Base-by-base conservation (phyloP, 1,139 yeast genomes). In the Entelexis sorbosivorans region DNA sequence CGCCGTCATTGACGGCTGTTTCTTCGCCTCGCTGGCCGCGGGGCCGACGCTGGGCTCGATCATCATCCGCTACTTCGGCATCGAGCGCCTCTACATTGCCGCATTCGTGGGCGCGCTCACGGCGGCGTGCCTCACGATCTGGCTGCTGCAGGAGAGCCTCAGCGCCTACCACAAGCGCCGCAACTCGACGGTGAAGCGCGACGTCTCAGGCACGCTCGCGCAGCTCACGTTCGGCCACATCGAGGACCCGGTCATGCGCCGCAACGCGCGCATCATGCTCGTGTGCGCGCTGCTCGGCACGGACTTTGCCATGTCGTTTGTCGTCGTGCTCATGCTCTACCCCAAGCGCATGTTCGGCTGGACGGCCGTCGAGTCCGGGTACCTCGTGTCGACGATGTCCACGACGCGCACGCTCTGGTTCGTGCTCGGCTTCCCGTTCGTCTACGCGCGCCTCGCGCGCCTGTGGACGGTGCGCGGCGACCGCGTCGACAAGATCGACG, bases 351-450 rank as follows among this genome's bases (percentile, higher is more conserved):
- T 22, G 39, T 59, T 58, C 45, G 56, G 54, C 24, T 59, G 62
- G 62, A 48, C 60, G 4, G 61, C 61, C n/a, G 52, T 59, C 10
- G 56, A 59, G 50, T 35, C 54, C 2, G 62, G 62, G 6, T 59
- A 59, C 47, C 45, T 58, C 14, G 48, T 58, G 6, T 57, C 61
- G 1, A 26, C 52, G 1, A 54, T 56, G 53, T 51, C 56, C 7
- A n/a, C 52, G 10, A 52, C 58, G 20, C 54, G 62, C 16, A 54
- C 60, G 7, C 14, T 57, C 16, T 57, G 59, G 51, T 57, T 55
- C 44, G 35, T 57, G n/a, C 20, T 48, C 13, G 59, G 56, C 6
- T 59, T 59, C 53, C 61, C 62, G n/a, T 49, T 36, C 34, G 39
- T 56, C 11, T 55, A 56, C 48, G 22, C 51, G 20, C 35, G 28